Conservation (phyloP, 768 basidiomycete species). For the Stropharia rugosoannulata region DNA sequence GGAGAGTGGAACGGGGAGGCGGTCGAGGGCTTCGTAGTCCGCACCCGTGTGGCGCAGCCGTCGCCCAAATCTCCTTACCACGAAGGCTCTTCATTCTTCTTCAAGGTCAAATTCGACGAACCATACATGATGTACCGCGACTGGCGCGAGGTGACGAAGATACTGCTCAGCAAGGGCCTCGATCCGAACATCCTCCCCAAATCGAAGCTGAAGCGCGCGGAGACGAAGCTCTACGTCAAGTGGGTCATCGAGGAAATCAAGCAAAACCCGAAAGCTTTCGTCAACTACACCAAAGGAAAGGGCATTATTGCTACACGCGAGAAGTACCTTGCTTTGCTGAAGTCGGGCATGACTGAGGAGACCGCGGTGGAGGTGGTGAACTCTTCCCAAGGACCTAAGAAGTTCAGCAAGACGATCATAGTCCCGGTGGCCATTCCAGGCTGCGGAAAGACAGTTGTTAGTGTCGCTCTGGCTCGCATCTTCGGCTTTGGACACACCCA, state of each 20-base stretch:
- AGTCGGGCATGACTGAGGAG: conserved; percentile 38
- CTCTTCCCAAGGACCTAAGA: conserved; percentile 33
- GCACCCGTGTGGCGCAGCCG: conserved; percentile 58
- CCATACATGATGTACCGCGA: conserved; percentile 99
- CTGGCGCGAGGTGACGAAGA: conserved; percentile 92
- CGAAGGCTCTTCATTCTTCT: conserved; percentile 88
- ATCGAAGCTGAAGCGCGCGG: conserved; percentile 69
- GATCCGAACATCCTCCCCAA: conserved; percentile 47
- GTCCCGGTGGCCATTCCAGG: conserved; percentile 91
- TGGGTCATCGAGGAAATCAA: conserved; percentile 85
- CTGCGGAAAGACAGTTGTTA: conserved; percentile 88
- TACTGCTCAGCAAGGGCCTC: conserved; percentile 45
- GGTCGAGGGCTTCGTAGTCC: conserved; percentile 94
- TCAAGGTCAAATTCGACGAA: conserved; percentile 99
- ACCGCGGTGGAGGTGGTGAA: conserved; percentile 28
- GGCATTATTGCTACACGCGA: conserved; percentile 88
- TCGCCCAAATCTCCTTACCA: conserved; percentile 62
- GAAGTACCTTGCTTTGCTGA: conserved; percentile 70
- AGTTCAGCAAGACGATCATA: conserved; percentile 75
- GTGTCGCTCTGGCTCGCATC: conserved; percentile 74
- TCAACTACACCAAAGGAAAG: conserved; percentile 62
- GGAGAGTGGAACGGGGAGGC: conserved; percentile 84
- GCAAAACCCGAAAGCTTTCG: conserved; percentile 57
- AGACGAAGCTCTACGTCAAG: conserved; percentile 75
- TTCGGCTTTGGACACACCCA: conserved; percentile 92